Percentiles rank a stretch among this genome's conserved stretches.
phyloP scores from a whole-genome alignment of 2,329 filamentous ascomycete genomes.

The Cryoendolithus antarcticus region DNA sequence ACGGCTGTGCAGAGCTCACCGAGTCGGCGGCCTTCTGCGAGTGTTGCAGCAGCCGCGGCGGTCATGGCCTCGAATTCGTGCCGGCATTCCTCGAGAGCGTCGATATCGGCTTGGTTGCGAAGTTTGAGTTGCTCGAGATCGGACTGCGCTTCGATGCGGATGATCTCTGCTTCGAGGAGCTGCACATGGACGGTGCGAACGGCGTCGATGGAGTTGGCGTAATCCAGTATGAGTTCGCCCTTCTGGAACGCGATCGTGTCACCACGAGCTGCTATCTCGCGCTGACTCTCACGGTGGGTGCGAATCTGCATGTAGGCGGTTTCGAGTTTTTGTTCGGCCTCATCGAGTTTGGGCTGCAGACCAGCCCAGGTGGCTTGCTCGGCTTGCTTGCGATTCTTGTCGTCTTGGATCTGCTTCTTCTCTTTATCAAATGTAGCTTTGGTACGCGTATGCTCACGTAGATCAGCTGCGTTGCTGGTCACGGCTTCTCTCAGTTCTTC shows the following conservation, averaged over 20 bases:
- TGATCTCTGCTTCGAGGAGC: constrained; percentile 57
- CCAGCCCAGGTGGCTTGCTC: constrained; percentile 50
- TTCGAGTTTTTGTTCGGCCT: constrained; percentile 35
- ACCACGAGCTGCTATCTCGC: constrained; percentile 33
- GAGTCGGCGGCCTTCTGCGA: constrained; percentile 14
- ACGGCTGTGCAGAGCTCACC: background rate
- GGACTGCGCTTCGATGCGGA: constrained; percentile 67
- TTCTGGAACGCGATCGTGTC: constrained; percentile 19
- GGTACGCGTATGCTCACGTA: constrained; percentile 8
- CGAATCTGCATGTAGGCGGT: constrained; percentile 28
- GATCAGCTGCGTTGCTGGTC: constrained; percentile 9
- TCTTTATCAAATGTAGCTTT: constrained; percentile 1
- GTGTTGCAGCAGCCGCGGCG: constrained; percentile 24
- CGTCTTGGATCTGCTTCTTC: constrained; percentile 37
- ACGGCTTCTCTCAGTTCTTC: constrained; percentile 26
- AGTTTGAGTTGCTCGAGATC: constrained; percentile 59
- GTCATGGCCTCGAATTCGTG: constrained; percentile 28
- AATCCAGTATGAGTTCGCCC: constrained; percentile 36
- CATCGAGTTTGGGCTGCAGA: constrained; percentile 60
- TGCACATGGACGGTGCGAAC: constrained; percentile 52
- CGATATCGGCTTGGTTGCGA: constrained; percentile 49
- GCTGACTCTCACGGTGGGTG: constrained; percentile 36
- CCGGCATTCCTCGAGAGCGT: constrained; percentile 37
- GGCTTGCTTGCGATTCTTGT: constrained; percentile 57
- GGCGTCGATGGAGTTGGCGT: constrained; percentile 47